These are phyloP conservation scores for Suillus cothurnatus DNA, from an alignment of 768 basidiomycete species.

Conservation along the genomic window DNA sequence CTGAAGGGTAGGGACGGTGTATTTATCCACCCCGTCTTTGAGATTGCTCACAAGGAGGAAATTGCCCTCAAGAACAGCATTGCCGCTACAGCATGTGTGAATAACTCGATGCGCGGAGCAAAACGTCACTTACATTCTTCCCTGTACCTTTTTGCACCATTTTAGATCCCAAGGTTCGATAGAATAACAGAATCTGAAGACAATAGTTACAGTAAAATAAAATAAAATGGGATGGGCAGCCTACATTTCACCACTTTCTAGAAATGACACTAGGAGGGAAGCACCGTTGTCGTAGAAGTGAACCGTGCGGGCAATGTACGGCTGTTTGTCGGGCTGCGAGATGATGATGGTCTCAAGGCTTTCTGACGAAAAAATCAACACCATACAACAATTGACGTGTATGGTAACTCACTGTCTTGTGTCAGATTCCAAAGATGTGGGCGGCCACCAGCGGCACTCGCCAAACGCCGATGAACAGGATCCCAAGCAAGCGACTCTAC, in stretches of 20 bases:
- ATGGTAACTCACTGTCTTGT: not conserved
- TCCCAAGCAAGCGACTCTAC: not conserved
- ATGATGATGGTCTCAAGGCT: not conserved
- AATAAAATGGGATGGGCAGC: no score
- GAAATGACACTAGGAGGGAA: constrained; percentile 2
- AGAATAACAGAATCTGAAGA: constrained; percentile 1
- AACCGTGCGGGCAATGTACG: not conserved
- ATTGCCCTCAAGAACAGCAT: constrained; percentile 4
- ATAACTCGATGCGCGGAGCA: no score
- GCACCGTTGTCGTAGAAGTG: constrained; percentile 4
- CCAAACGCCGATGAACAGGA: no score
- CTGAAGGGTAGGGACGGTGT: constrained; percentile 7
- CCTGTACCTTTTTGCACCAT: not conserved
- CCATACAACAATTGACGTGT: not conserved
- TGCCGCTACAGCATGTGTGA: constrained; percentile 5
- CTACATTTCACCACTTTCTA: not conserved
- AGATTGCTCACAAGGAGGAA: constrained; percentile 14
- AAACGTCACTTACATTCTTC: constrained; percentile 8
- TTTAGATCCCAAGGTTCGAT: constrained; percentile 9
- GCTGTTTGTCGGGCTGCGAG: not conserved
- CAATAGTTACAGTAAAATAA: not conserved
- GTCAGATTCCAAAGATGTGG: not conserved
- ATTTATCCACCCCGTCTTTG: constrained; percentile 11
- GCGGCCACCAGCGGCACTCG: not conserved
- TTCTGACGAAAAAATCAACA: not conserved